phyloP scores from a whole-genome alignment of 1,284 basidiomycete genomes.

The Butyriboletus appendiculatus region DNA sequence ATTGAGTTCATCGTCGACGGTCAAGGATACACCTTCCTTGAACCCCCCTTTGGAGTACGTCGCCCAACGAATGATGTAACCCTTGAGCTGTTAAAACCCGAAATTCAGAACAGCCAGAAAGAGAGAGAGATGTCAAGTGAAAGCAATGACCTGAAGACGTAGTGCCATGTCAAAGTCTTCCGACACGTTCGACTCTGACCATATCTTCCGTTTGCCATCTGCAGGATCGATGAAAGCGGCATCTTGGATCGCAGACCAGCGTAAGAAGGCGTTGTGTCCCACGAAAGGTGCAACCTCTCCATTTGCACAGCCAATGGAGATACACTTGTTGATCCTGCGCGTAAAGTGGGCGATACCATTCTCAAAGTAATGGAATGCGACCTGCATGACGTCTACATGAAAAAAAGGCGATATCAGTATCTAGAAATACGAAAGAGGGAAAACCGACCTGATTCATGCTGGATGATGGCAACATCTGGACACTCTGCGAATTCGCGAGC shows the following conservation, averaged over 20 bases:
- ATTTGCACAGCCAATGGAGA: constrained; percentile 73
- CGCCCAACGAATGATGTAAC: constrained; percentile 74
- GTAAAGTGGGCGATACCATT: constrained; percentile 87
- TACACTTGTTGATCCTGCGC: constrained; percentile 73
- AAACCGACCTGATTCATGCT: constrained; percentile 69
- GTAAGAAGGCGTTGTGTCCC: constrained; percentile 85
- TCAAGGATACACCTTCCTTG: constrained; percentile 87
- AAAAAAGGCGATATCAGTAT: constrained; percentile 23
- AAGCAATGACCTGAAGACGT: constrained; percentile 45
- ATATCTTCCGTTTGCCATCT: constrained; percentile 67
- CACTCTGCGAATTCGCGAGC: constrained; percentile 76
- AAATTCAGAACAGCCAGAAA: background rate
- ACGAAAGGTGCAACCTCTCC: constrained; percentile 86
- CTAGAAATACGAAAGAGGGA: background rate
- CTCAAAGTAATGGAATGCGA: constrained; percentile 84
- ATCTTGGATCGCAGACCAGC: constrained; percentile 87
- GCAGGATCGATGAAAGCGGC: constrained; percentile 64
- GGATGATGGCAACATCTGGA: constrained; percentile 76
- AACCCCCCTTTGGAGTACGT: constrained; percentile 81
- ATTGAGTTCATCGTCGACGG: constrained; percentile 78
- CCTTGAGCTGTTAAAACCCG: constrained; percentile 43
- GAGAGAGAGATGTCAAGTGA: background rate
- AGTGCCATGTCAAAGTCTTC: constrained; percentile 89
- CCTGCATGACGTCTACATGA: constrained; percentile 73
- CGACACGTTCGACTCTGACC: constrained; percentile 85